Percentiles rank a stretch among this genome's conserved stretches.
Evolutionary conservation across 768 basidiomycete genomes (phyloP).

Genomic region (Lactifluus volemus): DNA sequence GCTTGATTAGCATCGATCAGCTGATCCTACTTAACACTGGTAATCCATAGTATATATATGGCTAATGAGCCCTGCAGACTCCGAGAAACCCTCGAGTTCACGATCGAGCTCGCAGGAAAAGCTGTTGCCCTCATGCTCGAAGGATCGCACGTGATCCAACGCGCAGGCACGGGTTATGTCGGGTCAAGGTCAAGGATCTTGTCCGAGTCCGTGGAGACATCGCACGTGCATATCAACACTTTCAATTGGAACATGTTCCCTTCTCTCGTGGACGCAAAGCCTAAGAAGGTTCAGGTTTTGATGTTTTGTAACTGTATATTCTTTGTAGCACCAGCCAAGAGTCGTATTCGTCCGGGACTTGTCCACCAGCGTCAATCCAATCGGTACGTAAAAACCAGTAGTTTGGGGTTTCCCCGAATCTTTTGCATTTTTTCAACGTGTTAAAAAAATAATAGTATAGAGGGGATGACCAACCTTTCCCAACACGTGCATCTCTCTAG

Average conservation of each 20-base stretch:
- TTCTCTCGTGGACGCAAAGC: background rate
- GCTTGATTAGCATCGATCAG: too few relatives aligned
- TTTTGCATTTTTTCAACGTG: constrained; percentile 30
- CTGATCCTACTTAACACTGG: too few relatives aligned
- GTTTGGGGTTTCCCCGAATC: too few relatives aligned
- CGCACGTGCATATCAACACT: constrained; percentile 54
- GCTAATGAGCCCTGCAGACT: too few relatives aligned
- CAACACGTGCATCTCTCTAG: constrained; percentile 84
- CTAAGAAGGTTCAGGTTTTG: too few relatives aligned
- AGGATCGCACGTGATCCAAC: constrained; percentile 64
- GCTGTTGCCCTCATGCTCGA: too few relatives aligned
- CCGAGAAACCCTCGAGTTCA: too few relatives aligned
- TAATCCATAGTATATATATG: too few relatives aligned
- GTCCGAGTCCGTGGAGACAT: constrained; percentile 71
- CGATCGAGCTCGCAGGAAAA: too few relatives aligned
- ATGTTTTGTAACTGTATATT: too few relatives aligned
- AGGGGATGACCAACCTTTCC: constrained; percentile 87
- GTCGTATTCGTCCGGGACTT: too few relatives aligned
- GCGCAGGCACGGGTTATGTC: constrained; percentile 40
- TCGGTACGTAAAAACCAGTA: constrained; percentile 42
- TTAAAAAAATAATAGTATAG: constrained; percentile 30
- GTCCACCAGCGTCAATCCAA: too few relatives aligned
- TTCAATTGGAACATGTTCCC: constrained; percentile 55
- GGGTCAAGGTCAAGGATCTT: constrained; percentile 72
- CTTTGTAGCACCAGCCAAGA: constrained; percentile 89